phyloP scores from a whole-genome alignment of 768 basidiomycete genomes.

The Wakefieldia striispora region DNA sequence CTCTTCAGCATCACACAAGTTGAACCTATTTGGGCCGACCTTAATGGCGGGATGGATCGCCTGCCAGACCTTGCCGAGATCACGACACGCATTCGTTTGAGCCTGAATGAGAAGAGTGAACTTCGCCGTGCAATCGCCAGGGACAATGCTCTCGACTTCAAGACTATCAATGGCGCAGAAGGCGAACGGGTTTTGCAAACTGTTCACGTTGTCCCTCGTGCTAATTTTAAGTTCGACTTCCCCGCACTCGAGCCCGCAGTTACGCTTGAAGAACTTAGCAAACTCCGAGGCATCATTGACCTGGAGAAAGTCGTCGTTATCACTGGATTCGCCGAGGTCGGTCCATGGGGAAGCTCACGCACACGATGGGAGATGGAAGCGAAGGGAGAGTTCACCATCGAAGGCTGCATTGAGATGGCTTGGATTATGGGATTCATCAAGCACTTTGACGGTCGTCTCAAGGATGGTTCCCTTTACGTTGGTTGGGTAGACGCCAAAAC shows the following conservation, averaged over 20 bases:
- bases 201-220: constrained; percentile 90
- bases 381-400: constrained; percentile 92
- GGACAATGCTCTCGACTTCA: constrained; percentile 96
- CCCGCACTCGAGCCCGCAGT: constrained; percentile 74
- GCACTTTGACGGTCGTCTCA: constrained; percentile 96
- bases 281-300: constrained; percentile 87
- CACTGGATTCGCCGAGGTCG: constrained; percentile 96
- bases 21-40: constrained; percentile 98
- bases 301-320: constrained; percentile 95
- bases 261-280: constrained; percentile 68
- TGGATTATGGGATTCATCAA: constrained; percentile 99
- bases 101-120: constrained; percentile 83
- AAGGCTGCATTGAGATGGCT: constrained; percentile 99
- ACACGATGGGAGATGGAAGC: constrained; percentile 99
- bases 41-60: constrained; percentile 98
- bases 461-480: constrained; percentile 88
- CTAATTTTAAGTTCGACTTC: constrained; percentile 97
- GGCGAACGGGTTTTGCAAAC: constrained; percentile 92
- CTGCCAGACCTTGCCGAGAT: constrained; percentile 93
- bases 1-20: constrained; percentile 99
- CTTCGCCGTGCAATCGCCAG: constrained; percentile 90
- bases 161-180: constrained; percentile 82
- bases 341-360: constrained; percentile 97
- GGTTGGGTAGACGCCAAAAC: constrained; percentile 98
- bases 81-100: constrained; percentile 79